Conservation (phyloP, 305 asterid species). For the Stenogyne calaminthoides region DNA sequence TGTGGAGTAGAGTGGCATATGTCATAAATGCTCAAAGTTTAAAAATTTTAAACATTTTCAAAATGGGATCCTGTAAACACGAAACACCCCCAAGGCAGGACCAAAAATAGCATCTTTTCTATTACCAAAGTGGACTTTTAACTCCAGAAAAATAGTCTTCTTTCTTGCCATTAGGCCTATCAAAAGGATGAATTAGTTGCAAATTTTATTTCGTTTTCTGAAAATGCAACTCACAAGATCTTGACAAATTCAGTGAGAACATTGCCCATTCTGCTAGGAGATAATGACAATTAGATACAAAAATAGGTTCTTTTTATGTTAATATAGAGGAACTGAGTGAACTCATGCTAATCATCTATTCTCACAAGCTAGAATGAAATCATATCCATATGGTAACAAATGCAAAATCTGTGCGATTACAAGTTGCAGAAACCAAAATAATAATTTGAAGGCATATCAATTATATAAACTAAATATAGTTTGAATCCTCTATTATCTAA, state of each 20-base stretch:
- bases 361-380: background rate
- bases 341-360: background rate
- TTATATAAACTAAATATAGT: background rate
- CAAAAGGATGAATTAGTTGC: background rate
- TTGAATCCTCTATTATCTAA: background rate
- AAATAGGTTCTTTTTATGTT: background rate
- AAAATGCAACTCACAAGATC: background rate
- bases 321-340: background rate
- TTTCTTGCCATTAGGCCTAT: background rate
- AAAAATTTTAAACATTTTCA: background rate
- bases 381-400: slow-evolving; percentile 10
- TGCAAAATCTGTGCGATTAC: background rate
- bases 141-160: background rate
- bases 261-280: background rate
- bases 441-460: background rate
- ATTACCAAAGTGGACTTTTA: background rate
- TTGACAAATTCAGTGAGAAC: background rate
- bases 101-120: background rate
- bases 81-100: background rate
- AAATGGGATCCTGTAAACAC: background rate
- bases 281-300: background rate
- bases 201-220: background rate
- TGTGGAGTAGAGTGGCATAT: background rate
- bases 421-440: background rate
- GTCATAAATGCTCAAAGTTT: background rate